These are phyloP conservation scores for Balakata baccata DNA, from an alignment of 345 rosid species.

Conservation along the genomic window DNA sequence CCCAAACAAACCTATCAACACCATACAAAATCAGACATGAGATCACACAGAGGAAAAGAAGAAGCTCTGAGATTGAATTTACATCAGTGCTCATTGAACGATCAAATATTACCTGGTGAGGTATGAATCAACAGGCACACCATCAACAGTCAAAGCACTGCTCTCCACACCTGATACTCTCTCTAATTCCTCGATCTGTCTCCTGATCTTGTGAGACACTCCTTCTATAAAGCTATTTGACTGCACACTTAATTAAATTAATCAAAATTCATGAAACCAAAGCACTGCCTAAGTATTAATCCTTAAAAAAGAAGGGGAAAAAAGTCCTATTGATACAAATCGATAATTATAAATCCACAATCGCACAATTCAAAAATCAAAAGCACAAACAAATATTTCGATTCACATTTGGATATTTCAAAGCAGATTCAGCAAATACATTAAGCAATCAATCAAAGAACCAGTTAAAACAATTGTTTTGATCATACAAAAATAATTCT, in stretches of 20 bases:
- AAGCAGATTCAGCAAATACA: background rate
- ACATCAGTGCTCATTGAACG: background rate
- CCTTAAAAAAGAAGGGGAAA: background rate
- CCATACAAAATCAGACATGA: background rate
- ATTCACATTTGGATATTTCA: background rate
- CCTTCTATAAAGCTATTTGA: slow-evolving; percentile 90
- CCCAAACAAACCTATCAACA: slow-evolving; percentile 83
- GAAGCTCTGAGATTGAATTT: background rate
- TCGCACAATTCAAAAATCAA: background rate
- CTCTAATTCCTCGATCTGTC: slow-evolving; percentile 98
- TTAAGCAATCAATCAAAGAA: background rate
- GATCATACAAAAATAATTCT: too few relatives aligned
- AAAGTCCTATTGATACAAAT: background rate
- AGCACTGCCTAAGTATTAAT: too few relatives aligned
- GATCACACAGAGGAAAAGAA: background rate
- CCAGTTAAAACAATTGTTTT: background rate
- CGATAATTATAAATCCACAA: background rate
- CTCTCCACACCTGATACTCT: slow-evolving; percentile 78
- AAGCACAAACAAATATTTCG: background rate
- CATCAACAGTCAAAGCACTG: slow-evolving; percentile 84
- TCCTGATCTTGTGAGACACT: slow-evolving; percentile 88
- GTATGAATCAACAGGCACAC: slow-evolving; percentile 94
- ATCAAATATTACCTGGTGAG: slow-evolving; percentile 68
- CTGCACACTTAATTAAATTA: slow-evolving; percentile 37
- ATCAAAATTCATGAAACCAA: background rate